These are phyloP conservation scores for Amborella trichopoda DNA, from an alignment of 164 flowering plant genomes.

Conservation along the genomic window DNA sequence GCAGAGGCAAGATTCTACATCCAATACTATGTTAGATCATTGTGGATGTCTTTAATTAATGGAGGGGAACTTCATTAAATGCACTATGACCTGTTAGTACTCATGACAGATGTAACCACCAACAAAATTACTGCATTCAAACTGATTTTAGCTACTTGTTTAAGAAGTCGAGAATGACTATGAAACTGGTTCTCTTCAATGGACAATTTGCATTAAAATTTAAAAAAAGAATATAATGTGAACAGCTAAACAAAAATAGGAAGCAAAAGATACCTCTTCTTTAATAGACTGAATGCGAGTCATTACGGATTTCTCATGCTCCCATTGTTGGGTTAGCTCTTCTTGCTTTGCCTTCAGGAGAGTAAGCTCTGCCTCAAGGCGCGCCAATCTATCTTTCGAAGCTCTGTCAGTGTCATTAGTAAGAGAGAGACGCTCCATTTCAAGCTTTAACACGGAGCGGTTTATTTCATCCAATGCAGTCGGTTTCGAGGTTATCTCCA, in stretches of 20 bases:
- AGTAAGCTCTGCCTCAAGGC: slow-evolving; percentile 73
- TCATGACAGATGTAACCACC: too few relatives aligned
- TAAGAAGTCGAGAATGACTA: too few relatives aligned
- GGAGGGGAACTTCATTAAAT: too few relatives aligned
- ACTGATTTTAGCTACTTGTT: too few relatives aligned
- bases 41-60: too few relatives aligned
- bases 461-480: slow-evolving; percentile 85
- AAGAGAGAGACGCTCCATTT: slow-evolving; percentile 90
- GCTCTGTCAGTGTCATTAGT: slow-evolving; percentile 84
- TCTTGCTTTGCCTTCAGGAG: slow-evolving; percentile 62
- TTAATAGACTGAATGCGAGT: slow-evolving; percentile 81
- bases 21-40: too few relatives aligned
- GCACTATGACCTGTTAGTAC: too few relatives aligned
- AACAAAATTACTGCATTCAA: too few relatives aligned
- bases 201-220: too few relatives aligned
- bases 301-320: slow-evolving; percentile 89
- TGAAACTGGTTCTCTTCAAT: too few relatives aligned
- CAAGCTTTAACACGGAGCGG: slow-evolving; percentile 74
- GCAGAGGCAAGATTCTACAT: too few relatives aligned
- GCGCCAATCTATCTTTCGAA: slow-evolving; percentile 69
- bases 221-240: too few relatives aligned
- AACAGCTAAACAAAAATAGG: background rate
- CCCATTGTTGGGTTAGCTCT: slow-evolving; percentile 83
- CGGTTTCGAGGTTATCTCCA: slow-evolving; percentile 95
- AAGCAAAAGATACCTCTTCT: slow-evolving; percentile 55